phyloP scores from a whole-genome alignment of 2,329 filamentous ascomycete genomes.

The Paecilomyces niveus region DNA sequence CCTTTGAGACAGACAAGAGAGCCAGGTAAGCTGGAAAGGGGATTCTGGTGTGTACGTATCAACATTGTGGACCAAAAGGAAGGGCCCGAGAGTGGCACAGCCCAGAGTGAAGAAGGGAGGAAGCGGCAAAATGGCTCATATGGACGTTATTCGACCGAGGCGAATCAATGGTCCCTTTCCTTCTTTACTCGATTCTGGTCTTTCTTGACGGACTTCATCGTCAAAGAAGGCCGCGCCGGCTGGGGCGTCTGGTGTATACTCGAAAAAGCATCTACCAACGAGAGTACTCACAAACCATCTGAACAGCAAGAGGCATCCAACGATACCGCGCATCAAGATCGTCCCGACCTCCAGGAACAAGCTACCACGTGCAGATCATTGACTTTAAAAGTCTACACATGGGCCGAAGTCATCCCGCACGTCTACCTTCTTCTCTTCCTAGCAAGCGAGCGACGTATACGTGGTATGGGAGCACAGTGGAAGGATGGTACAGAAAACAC shows the following conservation, averaged over 20 bases:
- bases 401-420: constrained; percentile 65
- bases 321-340: not conserved
- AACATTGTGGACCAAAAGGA: constrained; percentile 39
- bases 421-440: constrained; percentile 69
- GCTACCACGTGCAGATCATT: constrained; percentile 16
- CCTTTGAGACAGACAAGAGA: constrained; percentile 44
- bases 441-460: constrained; percentile 58
- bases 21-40: constrained; percentile 59
- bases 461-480: constrained; percentile 56
- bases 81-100: not conserved
- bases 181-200: constrained; percentile 36
- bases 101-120: not conserved
- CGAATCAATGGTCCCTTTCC: constrained; percentile 21
- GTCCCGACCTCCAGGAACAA: no score
- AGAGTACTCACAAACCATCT: not conserved
- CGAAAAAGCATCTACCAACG: constrained; percentile 11
- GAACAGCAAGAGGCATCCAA: not conserved
- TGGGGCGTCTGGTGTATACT: constrained; percentile 40
- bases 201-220: constrained; percentile 31
- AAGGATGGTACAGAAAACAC: constrained; percentile 54
- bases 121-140: not conserved
- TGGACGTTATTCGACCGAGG: not conserved
- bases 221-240: constrained; percentile 32
- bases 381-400: constrained; percentile 63
- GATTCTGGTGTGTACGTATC: constrained; percentile 65